Conservation (phyloP, 306 rosid genomes). For the Gillenia trifoliata region DNA sequence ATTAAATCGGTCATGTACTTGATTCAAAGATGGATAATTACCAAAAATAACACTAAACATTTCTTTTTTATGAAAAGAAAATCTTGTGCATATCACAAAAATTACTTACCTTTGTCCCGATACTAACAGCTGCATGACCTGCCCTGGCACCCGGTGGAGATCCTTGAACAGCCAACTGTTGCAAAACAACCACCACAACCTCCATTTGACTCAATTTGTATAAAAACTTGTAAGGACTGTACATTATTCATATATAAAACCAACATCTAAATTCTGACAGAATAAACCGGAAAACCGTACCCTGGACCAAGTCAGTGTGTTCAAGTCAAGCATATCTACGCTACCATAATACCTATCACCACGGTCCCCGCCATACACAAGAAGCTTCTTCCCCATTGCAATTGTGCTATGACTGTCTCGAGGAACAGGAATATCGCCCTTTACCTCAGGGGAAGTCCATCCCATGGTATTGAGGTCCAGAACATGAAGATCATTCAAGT, state of each 20-base stretch:
- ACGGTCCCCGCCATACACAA: slow-evolving; percentile 90
- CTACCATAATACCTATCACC: slow-evolving; percentile 85
- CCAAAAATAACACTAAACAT: neutral
- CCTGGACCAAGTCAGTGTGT: slow-evolving; percentile 80
- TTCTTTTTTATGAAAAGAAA: neutral
- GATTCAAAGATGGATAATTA: neutral
- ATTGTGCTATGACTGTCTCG: slow-evolving; percentile 83
- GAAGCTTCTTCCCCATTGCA: slow-evolving; percentile 68
- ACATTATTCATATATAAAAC: neutral
- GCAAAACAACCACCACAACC: slow-evolving; percentile 15
- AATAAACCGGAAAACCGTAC: slow-evolving; percentile 32
- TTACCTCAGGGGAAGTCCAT: slow-evolving; percentile 65
- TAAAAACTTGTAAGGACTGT: neutral
- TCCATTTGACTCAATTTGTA: neutral
- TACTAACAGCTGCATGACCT: slow-evolving; percentile 79
- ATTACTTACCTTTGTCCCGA: slow-evolving; percentile 73
- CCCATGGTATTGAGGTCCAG: slow-evolving; percentile 67
- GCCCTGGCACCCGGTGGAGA: slow-evolving; percentile 88
- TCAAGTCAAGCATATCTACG: slow-evolving; percentile 73
- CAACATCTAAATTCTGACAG: neutral
- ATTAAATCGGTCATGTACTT: neutral
- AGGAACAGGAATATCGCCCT: slow-evolving; percentile 79
- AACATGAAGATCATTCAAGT: slow-evolving; percentile 80
- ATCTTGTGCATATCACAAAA: neutral
- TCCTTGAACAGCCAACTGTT: slow-evolving; percentile 78